phyloP scores from a whole-genome alignment of 768 basidiomycete species.

The Phaffia australis region DNA sequence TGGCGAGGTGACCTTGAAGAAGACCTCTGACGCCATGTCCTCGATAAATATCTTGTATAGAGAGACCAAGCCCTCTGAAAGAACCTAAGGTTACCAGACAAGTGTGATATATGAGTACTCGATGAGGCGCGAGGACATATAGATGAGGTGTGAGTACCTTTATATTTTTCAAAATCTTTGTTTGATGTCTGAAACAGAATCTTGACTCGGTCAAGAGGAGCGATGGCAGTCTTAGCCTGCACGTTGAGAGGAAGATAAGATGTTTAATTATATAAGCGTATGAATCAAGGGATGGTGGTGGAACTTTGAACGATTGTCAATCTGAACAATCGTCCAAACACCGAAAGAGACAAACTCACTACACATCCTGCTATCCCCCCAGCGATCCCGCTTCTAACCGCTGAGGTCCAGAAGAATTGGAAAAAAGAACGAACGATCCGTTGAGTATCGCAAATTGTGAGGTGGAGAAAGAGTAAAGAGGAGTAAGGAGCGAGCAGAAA shows the following conservation, averaged over 20 bases:
- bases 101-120: not conserved
- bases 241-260: not conserved
- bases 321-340: constrained; percentile 17
- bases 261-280: constrained; percentile 24
- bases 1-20: constrained; percentile 92
- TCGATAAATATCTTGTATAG: constrained; percentile 54
- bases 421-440: constrained; percentile 26
- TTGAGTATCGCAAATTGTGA: constrained; percentile 4
- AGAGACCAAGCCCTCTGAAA: constrained; percentile 72
- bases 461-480: constrained; percentile 10
- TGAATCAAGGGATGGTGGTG: constrained; percentile 2
- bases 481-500: not conserved
- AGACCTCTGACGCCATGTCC: constrained; percentile 60
- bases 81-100: constrained; percentile 48
- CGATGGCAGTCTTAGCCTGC: constrained; percentile 87
- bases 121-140: not conserved
- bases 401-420: constrained; percentile 37
- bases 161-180: constrained; percentile 84
- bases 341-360: constrained; percentile 46
- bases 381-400: constrained; percentile 73
- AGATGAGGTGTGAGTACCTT: constrained; percentile 48
- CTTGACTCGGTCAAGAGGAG: constrained; percentile 94
- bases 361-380: constrained; percentile 90
- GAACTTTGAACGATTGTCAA: constrained; percentile 25
- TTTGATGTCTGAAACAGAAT: constrained; percentile 97